Conservation (phyloP, 2,329 filamentous ascomycete species). For the Penicillium italicum region DNA sequence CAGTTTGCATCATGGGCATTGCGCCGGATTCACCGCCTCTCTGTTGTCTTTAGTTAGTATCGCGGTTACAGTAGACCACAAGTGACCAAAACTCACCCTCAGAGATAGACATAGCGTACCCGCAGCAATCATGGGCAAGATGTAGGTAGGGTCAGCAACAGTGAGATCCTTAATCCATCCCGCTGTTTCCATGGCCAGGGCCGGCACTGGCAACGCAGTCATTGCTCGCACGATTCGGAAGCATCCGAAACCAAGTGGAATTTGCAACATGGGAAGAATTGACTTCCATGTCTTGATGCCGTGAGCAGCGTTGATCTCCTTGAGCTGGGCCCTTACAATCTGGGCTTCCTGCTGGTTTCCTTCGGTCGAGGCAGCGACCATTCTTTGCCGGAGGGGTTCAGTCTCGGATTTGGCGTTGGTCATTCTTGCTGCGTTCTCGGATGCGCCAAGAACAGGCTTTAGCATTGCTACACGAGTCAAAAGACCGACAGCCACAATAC, state of each 20-base stretch:
- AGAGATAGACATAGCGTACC: constrained; percentile 56
- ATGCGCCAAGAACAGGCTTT: constrained; percentile 60
- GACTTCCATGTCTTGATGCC: constrained; percentile 54
- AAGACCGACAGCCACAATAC: constrained; percentile 64
- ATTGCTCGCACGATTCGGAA: constrained; percentile 76
- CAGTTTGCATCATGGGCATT: constrained; percentile 30
- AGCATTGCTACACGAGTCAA: constrained; percentile 63
- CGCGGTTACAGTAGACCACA: background rate
- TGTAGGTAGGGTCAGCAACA: constrained; percentile 68
- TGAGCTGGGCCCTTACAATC: constrained; percentile 49
- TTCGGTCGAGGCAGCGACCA: constrained; percentile 44
- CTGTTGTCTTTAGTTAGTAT: constrained; percentile 17
- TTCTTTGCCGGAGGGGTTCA: constrained; percentile 55
- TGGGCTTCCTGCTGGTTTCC: constrained; percentile 51
- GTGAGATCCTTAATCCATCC: constrained; percentile 80
- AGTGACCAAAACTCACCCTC: constrained; percentile 47
- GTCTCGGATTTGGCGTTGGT: constrained; percentile 57
- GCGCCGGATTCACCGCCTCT: constrained; percentile 39
- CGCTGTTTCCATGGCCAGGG: constrained; percentile 65
- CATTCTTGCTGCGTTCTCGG: constrained; percentile 61
- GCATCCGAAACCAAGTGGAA: constrained; percentile 73
- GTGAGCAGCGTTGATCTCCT: constrained; percentile 50
- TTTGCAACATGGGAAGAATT: constrained; percentile 58
- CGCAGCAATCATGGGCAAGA: constrained; percentile 65
- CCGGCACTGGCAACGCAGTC: constrained; percentile 74